A percentile compares a stretch with the other conserved stretches of the same genome.
Conservation (phyloP, 2,329 filamentous ascomycete species). For the Trichoderma koningii region DNA sequence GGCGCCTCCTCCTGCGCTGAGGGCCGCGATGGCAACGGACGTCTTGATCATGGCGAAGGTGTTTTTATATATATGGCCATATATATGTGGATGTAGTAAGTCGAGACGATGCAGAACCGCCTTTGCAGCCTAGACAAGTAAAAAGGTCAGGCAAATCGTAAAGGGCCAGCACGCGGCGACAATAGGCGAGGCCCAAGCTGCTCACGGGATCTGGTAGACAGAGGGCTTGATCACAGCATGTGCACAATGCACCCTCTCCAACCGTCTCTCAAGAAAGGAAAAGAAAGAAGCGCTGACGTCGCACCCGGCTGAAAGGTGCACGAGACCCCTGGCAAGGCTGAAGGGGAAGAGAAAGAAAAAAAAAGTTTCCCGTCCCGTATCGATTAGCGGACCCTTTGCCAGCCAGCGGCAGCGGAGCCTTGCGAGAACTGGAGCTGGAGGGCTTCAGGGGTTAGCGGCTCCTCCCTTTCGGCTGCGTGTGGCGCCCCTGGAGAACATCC, state of each 20-base stretch:
- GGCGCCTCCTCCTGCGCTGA: conserved; percentile 75
- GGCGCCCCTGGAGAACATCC: too few species aligned
- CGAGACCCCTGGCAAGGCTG: conserved; percentile 26
- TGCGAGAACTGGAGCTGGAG: too few species aligned
- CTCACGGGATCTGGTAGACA: conserved; percentile 18
- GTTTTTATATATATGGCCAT: conserved; percentile 6
- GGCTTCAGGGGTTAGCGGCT: too few species aligned
- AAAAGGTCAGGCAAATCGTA: conserved; percentile 12
- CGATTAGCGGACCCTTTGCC: conserved; percentile 1
- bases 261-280: not conserved
- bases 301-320: conserved; percentile 19
- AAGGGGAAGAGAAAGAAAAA: not conserved
- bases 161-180: conserved; percentile 14
- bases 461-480: too few species aligned
- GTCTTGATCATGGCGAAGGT: conserved; percentile 68
- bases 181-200: not conserved
- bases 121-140: not conserved
- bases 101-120: not conserved
- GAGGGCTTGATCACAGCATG: conserved; percentile 6
- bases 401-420: not conserved
- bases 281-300: conserved; percentile 13
- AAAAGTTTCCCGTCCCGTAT: not conserved
- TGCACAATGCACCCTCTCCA: conserved; percentile 2
- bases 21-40: conserved; percentile 72
- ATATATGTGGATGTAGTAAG: not conserved